Evolutionary conservation across 1,284 basidiomycete species (phyloP).

Genomic region (Xanthoconium separans): DNA sequence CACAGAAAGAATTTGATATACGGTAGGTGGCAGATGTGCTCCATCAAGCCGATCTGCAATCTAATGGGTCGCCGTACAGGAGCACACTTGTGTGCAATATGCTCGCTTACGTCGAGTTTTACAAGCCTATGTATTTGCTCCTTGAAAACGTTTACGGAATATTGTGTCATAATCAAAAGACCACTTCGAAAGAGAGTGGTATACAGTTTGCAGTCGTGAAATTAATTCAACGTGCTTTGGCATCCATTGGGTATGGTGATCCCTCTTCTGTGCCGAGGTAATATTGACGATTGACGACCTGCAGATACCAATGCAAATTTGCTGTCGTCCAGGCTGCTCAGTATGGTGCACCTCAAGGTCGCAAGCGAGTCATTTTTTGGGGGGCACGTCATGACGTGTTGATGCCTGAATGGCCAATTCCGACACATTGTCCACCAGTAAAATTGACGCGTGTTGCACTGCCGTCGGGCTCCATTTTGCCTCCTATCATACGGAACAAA

Average conservation of each 20-base stretch:
- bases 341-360: constrained; percentile 67
- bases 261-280: not conserved
- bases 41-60: not conserved
- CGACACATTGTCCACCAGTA: constrained; percentile 48
- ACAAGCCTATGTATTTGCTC: constrained; percentile 60
- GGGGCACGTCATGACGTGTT: constrained; percentile 54
- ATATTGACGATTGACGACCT: not conserved
- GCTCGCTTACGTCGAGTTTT: constrained; percentile 73
- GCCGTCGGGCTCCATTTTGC: constrained; percentile 37
- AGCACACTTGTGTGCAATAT: constrained; percentile 65
- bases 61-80: constrained; percentile 33
- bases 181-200: constrained; percentile 24
- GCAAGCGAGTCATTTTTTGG: constrained; percentile 66
- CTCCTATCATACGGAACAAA: constrained; percentile 42
- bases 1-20: constrained; percentile 56
- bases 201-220: constrained; percentile 62
- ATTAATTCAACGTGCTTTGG: constrained; percentile 55
- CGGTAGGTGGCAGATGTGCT: constrained; percentile 37
- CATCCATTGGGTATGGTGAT: constrained; percentile 55
- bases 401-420: constrained; percentile 63
- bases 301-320: constrained; percentile 66
- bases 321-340: constrained; percentile 65
- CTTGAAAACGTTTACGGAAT: constrained; percentile 71
- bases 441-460: constrained; percentile 30
- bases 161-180: constrained; percentile 43